Evolutionary conservation across 2,329 filamentous ascomycete genomes (phyloP).

Genomic region (Claviceps sp.): DNA sequence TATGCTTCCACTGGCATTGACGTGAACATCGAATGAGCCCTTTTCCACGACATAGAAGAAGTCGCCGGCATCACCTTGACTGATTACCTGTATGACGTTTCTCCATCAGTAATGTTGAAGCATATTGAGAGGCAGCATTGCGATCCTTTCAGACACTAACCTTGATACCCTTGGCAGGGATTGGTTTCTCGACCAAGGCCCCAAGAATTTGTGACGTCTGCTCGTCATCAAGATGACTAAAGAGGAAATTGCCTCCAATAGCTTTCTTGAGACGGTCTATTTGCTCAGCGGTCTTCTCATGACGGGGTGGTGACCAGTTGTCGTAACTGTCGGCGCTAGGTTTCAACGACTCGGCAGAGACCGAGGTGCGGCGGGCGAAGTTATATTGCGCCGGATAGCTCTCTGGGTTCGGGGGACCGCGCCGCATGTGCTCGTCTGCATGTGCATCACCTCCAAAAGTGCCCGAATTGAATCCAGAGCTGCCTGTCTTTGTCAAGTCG

Average conservation of each 20-base stretch:
- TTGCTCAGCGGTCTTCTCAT: slow-evolving; percentile 74
- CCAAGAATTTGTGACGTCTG: slow-evolving; percentile 78
- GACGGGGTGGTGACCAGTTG: slow-evolving; percentile 79
- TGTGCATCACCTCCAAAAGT: slow-evolving; percentile 40
- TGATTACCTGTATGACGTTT: slow-evolving; percentile 57
- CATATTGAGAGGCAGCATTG: background rate
- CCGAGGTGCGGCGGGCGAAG: slow-evolving; percentile 82
- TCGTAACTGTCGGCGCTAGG: slow-evolving; percentile 71
- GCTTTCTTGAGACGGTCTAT: slow-evolving; percentile 63
- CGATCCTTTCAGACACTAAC: slow-evolving; percentile 22
- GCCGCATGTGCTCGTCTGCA: slow-evolving; percentile 30
- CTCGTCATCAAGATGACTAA: slow-evolving; percentile 88
- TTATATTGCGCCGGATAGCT: slow-evolving; percentile 88
- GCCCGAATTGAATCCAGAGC: slow-evolving; percentile 29
- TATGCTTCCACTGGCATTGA: slow-evolving; percentile 63
- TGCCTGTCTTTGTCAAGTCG: slow-evolving; percentile 56
- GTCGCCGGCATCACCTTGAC: slow-evolving; percentile 88
- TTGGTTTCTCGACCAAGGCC: slow-evolving; percentile 85
- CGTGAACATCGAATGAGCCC: slow-evolving; percentile 80
- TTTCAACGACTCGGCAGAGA: slow-evolving; percentile 92
- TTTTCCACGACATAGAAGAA: slow-evolving; percentile 97
- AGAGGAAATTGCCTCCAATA: slow-evolving; percentile 83
- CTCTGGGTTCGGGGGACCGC: slow-evolving; percentile 43
- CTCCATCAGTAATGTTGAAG: slow-evolving; percentile 11
- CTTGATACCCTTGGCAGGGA: slow-evolving; percentile 77